Evolutionary conservation across 1,139 yeast genomes (phyloP), one percentile per base, ranked within the genome.

Genomic region (Meyerozyma sp.): DNA sequence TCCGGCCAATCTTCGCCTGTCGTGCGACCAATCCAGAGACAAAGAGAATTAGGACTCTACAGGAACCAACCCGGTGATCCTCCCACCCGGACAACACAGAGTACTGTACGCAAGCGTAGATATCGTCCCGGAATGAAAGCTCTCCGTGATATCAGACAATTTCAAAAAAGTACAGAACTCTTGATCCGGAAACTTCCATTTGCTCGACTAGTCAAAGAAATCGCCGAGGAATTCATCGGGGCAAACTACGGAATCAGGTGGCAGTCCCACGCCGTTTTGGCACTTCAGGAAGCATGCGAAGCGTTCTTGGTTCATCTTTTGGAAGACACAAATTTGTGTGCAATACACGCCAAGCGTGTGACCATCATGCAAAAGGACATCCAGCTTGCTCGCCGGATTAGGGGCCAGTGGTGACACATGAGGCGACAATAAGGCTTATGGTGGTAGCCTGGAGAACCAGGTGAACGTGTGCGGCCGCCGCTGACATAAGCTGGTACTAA

Each of bases 361-460:
- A 91, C 98, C 0, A 87, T 91, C 25, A 89, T 89, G 96, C 91
- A 87, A 57, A 88, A 86, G 61, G 98, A 91, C 60, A 84, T 91
- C 51, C 96, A 89, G 56, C 70, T 91, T 53, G 98, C 97, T 2
- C 75, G 97, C 61, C 73, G 97, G 58, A 82, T 91, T 42, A 74
- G 97, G 51, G 97, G 96, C 16, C 68, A 64, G 44, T 52, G 51
- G 8, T 51, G 8, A n/a, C n/a, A n/a, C n/a, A n/a, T n/a, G n/a
- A n/a, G n/a, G n/a, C n/a, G n/a, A n/a, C n/a, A n/a, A n/a, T n/a
- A n/a, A n/a, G n/a, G 23, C 8, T 8, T 21, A 6, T 6, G 40
- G 11, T 16, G 20, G 20, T 16, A 32, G 35, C 21, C 16, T 32
- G 29, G 35, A 16, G 20, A 14, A 32, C 23, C 35, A 13, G 35